phyloP scores from a whole-genome alignment of 2,329 filamentous ascomycete species.

The Epichloe typhina region DNA sequence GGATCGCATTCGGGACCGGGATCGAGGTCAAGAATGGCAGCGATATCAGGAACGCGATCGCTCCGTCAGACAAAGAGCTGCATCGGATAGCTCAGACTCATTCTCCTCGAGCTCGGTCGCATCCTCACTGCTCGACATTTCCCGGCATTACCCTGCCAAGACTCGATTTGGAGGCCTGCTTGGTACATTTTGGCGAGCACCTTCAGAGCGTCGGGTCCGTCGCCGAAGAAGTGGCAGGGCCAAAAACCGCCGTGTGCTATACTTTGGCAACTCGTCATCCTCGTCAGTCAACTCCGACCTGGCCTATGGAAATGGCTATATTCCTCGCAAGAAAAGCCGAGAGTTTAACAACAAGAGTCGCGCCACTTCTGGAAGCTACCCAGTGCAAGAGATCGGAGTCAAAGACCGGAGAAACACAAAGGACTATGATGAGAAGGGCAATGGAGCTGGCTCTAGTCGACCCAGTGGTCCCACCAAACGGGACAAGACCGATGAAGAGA shows the following conservation, averaged over 20 bases:
- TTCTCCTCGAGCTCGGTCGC: conserved; percentile 37
- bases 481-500: conserved; percentile 42
- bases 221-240: conserved; percentile 27
- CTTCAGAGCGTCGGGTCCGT: conserved; percentile 39
- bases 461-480: conserved; percentile 11
- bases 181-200: conserved; percentile 48
- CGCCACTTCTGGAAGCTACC: conserved; percentile 1
- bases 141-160: conserved; percentile 34
- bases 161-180: conserved; percentile 42
- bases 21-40: conserved; percentile 1
- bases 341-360: conserved; percentile 9
- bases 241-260: conserved; percentile 40
- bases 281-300: conserved; percentile 56
- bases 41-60: conserved; percentile 8
- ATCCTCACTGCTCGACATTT: conserved; percentile 53
- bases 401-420: neutral
- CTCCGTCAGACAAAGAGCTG: conserved; percentile 4
- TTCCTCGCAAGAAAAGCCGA: conserved; percentile 25
- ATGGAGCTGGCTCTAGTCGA: neutral
- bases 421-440: neutral
- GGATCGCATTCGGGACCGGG: neutral
- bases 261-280: conserved; percentile 49
- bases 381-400: neutral
- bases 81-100: conserved; percentile 23
- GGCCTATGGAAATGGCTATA: conserved; percentile 51